Conservation (phyloP, 495 filamentous ascomycete species). For the Trichoderma virens region DNA sequence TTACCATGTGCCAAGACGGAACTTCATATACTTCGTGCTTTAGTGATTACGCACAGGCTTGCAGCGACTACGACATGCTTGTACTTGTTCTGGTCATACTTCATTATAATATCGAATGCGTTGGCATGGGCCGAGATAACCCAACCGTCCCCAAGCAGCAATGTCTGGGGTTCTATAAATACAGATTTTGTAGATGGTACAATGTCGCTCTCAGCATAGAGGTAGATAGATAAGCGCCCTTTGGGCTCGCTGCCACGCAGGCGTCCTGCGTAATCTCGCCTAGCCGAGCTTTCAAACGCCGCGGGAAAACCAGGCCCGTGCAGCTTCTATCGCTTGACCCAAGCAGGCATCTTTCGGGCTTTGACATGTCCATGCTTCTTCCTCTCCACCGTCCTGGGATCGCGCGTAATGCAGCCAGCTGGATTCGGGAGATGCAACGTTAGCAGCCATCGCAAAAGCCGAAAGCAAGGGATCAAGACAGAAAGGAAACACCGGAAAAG, state of each 20-base stretch:
- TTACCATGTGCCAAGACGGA: no score
- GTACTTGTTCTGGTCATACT: slow-evolving; percentile 1
- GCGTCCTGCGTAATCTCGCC: background rate
- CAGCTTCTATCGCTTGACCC: slow-evolving; percentile 74
- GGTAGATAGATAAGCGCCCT: background rate
- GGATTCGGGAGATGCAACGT: slow-evolving; percentile 6
- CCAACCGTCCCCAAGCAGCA: background rate
- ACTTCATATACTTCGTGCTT: background rate
- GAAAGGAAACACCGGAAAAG: slow-evolving; percentile 17
- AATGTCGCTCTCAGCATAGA: background rate
- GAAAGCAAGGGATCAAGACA: slow-evolving; percentile 11
- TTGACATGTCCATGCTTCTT: slow-evolving; percentile 97
- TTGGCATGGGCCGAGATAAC: background rate
- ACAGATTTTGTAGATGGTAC: background rate
- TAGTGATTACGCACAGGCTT: background rate
- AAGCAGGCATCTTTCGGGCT: slow-evolving; percentile 95
- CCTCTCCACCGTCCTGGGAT: slow-evolving; percentile 86
- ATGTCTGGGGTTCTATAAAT: slow-evolving; percentile 1
- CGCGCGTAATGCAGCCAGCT: slow-evolving; percentile 90
- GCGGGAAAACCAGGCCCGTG: background rate
- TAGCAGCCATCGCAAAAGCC: slow-evolving; percentile 10
- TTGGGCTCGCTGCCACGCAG: background rate
- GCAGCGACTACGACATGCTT: no score
- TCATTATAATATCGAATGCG: background rate
- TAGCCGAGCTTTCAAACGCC: background rate